Conservation (phyloP, 1,284 basidiomycete genomes). For the Cryptococcus depauperatus region DNA sequence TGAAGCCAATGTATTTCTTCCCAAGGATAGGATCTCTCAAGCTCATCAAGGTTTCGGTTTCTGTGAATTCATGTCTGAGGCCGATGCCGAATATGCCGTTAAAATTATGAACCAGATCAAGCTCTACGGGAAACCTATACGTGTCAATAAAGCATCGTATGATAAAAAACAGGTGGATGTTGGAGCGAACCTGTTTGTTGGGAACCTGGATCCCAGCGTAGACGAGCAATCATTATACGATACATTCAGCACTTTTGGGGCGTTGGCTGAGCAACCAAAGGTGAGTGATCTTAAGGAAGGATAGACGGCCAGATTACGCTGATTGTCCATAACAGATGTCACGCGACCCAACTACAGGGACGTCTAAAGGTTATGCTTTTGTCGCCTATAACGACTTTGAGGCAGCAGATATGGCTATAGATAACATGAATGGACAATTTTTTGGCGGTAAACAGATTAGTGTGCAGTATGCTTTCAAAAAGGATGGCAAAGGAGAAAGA, state of each 20-base stretch:
- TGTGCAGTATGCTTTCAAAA: constrained; percentile 97
- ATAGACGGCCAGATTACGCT: neutral
- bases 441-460: constrained; percentile 95
- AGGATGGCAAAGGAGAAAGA: constrained; percentile 94
- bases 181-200: constrained; percentile 94
- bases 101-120: constrained; percentile 99
- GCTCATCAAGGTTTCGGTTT: constrained; percentile 98
- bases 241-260: constrained; percentile 89
- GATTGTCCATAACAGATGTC: constrained; percentile 54
- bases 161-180: constrained; percentile 97
- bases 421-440: constrained; percentile 95
- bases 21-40: constrained; percentile 98
- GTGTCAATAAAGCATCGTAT: constrained; percentile 96
- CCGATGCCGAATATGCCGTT: constrained; percentile 97
- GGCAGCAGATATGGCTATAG: constrained; percentile 88
- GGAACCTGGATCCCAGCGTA: constrained; percentile 86
- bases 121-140: constrained; percentile 93
- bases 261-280: constrained; percentile 89
- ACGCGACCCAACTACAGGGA: constrained; percentile 72
- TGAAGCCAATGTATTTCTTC: constrained; percentile 93
- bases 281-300: too few relatives aligned
- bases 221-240: constrained; percentile 89
- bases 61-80: constrained; percentile 96
- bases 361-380: constrained; percentile 94
- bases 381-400: constrained; percentile 96